Conservation (phyloP, 306 rosid genomes). For the Pterocarpus macrocarpus region DNA sequence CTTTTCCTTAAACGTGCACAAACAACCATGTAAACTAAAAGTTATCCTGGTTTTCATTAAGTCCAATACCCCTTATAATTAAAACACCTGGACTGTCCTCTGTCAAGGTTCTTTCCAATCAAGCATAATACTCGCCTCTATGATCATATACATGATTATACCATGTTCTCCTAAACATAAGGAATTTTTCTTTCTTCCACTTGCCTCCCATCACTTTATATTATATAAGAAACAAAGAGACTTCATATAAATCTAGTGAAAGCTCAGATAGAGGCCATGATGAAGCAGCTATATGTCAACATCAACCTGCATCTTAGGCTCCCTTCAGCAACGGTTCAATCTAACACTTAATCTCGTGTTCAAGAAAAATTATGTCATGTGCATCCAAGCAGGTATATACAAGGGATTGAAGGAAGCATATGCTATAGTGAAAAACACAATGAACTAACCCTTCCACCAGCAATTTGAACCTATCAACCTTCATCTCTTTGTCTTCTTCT, state of each 20-base stretch:
- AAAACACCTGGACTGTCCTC: constrained; percentile 13
- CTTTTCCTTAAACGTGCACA: background rate
- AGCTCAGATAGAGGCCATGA: constrained; percentile 15
- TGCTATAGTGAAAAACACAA: constrained; percentile 26
- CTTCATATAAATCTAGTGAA: constrained; percentile 1
- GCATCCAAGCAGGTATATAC: constrained; percentile 23
- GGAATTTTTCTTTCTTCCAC: constrained; percentile 20
- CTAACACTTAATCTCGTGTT: background rate
- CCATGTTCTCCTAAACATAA: constrained; percentile 1
- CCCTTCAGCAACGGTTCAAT: background rate
- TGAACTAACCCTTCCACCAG: constrained; percentile 93
- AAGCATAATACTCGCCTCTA: background rate
- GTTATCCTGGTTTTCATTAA: constrained; percentile 29
- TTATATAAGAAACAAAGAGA: constrained; percentile 6
- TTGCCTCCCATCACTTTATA: constrained; percentile 18
- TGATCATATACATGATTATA: constrained; percentile 22
- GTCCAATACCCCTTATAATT: constrained; percentile 2
- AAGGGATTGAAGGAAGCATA: constrained; percentile 30
- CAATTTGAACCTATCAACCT: constrained; percentile 62
- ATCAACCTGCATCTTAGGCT: background rate
- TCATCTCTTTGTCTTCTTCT: constrained; percentile 56
- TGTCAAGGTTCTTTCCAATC: constrained; percentile 10
- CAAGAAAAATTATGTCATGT: constrained; percentile 13
- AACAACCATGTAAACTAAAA: constrained; percentile 10
- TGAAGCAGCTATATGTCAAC: constrained; percentile 16